These are phyloP conservation scores for Ophiocordyceps camponoti-rufipedis DNA, from an alignment of 2,329 filamentous ascomycete species.

Conservation along the genomic window DNA sequence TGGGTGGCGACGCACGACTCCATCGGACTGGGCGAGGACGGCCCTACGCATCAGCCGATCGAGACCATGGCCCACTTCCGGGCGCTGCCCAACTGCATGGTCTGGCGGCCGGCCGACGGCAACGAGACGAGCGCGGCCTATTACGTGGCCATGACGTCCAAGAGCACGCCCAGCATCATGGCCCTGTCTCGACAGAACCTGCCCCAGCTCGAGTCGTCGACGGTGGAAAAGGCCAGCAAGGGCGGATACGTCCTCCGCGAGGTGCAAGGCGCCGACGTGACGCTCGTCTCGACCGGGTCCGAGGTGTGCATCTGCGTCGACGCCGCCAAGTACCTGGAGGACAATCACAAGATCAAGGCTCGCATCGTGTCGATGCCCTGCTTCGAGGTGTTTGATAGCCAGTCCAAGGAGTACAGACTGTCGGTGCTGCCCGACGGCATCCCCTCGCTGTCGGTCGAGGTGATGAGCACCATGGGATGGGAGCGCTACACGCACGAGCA, in stretches of 20 bases:
- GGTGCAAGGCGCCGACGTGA: constrained; percentile 66
- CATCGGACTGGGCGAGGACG: constrained; percentile 96
- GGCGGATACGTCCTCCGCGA: constrained; percentile 88
- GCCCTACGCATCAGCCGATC: constrained; percentile 96
- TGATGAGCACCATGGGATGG: constrained; percentile 95
- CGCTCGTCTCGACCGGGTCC: constrained; percentile 85
- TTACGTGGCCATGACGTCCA: constrained; percentile 82
- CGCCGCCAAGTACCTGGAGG: constrained; percentile 75
- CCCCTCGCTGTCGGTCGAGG: constrained; percentile 83
- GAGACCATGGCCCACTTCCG: constrained; percentile 98
- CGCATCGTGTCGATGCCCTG: constrained; percentile 93
- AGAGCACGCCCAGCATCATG: constrained; percentile 79
- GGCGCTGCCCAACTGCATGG: constrained; percentile 96
- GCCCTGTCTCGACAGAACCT: constrained; percentile 96
- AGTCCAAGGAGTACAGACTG: constrained; percentile 88
- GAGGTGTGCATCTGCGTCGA: constrained; percentile 91
- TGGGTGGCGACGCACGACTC: constrained; percentile 98
- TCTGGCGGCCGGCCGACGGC: constrained; percentile 95
- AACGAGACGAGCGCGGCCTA: constrained; percentile 98
- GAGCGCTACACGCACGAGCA: constrained; percentile 99
- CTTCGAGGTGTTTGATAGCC: constrained; percentile 89
- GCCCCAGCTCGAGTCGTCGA: constrained; percentile 88
- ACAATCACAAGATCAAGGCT: constrained; percentile 72
- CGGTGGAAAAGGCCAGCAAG: constrained; percentile 77
- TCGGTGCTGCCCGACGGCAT: constrained; percentile 86